Evolutionary conservation across 352 stramenopile genomes (phyloP).

Genomic region (Ochromonadaceae sp.): DNA sequence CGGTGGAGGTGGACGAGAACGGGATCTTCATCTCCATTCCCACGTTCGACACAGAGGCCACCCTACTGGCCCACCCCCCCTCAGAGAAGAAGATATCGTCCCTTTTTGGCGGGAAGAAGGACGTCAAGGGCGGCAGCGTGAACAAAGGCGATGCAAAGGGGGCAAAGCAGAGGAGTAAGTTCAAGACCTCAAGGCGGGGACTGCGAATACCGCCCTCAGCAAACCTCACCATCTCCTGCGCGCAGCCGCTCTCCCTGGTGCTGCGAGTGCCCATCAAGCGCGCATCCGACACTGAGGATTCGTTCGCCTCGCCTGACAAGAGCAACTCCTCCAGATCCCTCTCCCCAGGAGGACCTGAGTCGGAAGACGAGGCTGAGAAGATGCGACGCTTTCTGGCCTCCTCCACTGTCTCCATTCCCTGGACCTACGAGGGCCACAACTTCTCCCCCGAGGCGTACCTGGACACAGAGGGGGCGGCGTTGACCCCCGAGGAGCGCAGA

Average conservation of each 20-base stretch:
- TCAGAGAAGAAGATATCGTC: not conserved
- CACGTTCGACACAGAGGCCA: too few species aligned
- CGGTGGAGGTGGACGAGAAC: not conserved
- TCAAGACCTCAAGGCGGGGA: slow-evolving; percentile 7
- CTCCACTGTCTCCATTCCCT: slow-evolving; percentile 2
- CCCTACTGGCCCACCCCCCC: not conserved
- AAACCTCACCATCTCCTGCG: not conserved
- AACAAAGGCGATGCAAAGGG: too few species aligned
- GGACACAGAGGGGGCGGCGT: not conserved
- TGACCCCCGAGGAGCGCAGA: not conserved
- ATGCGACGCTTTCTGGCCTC: slow-evolving; percentile 1
- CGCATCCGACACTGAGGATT: too few species aligned
- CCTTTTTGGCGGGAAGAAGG: not conserved
- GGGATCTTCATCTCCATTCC: slow-evolving; percentile 14
- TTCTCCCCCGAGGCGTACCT: slow-evolving; percentile 6
- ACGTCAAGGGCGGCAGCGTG: too few species aligned
- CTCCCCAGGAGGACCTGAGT: not conserved
- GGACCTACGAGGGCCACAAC: slow-evolving; percentile 5
- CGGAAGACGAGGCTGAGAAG: not conserved
- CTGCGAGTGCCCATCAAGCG: slow-evolving; percentile 1
- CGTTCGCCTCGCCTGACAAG: too few species aligned
- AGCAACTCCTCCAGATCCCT: too few species aligned
- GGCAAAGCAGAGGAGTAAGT: too few species aligned
- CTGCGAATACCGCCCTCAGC: not conserved
- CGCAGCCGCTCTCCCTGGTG: not conserved